Percentiles rank a stretch among this genome's conserved stretches.
Evolutionary conservation across 2,329 filamentous ascomycete genomes (phyloP).

Genomic region (Ceratocystis harringtonii): DNA sequence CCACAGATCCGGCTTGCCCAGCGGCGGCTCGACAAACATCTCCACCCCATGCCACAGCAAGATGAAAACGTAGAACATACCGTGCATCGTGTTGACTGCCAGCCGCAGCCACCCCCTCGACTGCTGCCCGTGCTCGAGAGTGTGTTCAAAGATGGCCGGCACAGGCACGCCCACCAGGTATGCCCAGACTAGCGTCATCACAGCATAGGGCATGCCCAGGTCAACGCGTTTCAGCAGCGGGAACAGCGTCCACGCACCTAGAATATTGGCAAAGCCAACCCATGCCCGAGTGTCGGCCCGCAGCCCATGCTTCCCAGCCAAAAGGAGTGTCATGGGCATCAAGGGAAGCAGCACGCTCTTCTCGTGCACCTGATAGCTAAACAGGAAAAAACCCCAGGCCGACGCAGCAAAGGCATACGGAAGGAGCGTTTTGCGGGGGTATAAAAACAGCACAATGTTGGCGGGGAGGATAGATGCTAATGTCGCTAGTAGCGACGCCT

Average conservation of each 20-base stretch:
- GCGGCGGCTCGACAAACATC: conserved; percentile 50
- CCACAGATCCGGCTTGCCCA: conserved; percentile 81
- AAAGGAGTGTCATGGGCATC: conserved; percentile 79
- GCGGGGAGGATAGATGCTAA: conserved; percentile 62
- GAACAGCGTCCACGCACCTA: conserved; percentile 87
- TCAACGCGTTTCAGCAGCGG: conserved; percentile 77
- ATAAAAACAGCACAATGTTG: conserved; percentile 63
- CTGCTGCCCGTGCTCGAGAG: conserved; percentile 16
- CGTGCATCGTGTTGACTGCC: conserved; percentile 52
- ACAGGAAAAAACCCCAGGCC: conserved; percentile 94
- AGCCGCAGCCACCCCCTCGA: conserved; percentile 21
- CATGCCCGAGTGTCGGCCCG: conserved; percentile 65
- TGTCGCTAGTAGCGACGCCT: conserved; percentile 59
- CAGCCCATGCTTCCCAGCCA: conserved; percentile 65
- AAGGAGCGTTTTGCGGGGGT: conserved; percentile 60
- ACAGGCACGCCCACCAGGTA: conserved; percentile 77
- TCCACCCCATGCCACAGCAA: conserved; percentile 67
- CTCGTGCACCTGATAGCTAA: conserved; percentile 96
- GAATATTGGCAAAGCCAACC: conserved; percentile 89
- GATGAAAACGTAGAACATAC: conserved; percentile 64
- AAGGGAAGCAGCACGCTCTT: conserved; percentile 90
- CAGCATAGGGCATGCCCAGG: conserved; percentile 66
- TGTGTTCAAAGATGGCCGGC: conserved; percentile 43
- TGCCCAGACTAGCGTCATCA: conserved; percentile 76
- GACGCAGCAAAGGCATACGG: conserved; percentile 69